These are phyloP conservation scores for Aspergillus bridgeri DNA, from an alignment of 495 filamentous ascomycete species.

Conservation along the genomic window DNA sequence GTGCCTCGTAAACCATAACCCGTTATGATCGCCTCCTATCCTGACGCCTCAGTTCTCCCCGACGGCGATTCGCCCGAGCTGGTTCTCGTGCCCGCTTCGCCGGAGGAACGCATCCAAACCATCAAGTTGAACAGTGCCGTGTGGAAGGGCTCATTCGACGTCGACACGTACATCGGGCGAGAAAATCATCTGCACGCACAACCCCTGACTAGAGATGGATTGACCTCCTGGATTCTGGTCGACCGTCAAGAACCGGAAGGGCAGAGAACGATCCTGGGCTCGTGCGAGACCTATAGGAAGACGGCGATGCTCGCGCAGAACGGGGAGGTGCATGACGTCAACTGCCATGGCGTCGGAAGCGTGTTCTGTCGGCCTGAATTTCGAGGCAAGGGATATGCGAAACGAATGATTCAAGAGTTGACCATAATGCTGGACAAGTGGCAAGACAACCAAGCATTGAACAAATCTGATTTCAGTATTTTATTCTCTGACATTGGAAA, in stretches of 20 bases:
- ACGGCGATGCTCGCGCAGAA: conserved; percentile 55
- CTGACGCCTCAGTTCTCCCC: conserved; percentile 43
- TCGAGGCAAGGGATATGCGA: conserved; percentile 75
- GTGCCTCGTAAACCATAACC: background rate
- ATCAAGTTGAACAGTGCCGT: conserved; percentile 64
- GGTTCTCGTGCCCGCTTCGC: conserved; percentile 64
- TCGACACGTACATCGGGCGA: conserved; percentile 70
- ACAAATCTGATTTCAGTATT: conserved; percentile 58
- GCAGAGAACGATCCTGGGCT: conserved; percentile 63
- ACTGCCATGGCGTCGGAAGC: conserved; percentile 79
- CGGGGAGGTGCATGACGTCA: conserved; percentile 55
- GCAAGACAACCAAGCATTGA: conserved; percentile 41
- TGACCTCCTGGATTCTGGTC: conserved; percentile 85
- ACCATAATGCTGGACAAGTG: conserved; percentile 49
- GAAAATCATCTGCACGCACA: conserved; percentile 70
- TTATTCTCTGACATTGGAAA: conserved; percentile 96
- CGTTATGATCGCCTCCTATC: conserved; percentile 35
- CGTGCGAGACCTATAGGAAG: conserved; percentile 83
- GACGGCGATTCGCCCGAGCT: conserved; percentile 57
- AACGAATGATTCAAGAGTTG: conserved; percentile 62
- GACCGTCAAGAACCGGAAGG: conserved; percentile 47
- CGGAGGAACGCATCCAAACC: conserved; percentile 57
- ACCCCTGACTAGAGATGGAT: conserved; percentile 63
- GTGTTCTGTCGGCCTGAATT: conserved; percentile 76
- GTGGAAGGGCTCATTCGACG: conserved; percentile 67